Base-by-base conservation (phyloP, 306 rosid species). In the Trifolium fragiferum region DNA sequence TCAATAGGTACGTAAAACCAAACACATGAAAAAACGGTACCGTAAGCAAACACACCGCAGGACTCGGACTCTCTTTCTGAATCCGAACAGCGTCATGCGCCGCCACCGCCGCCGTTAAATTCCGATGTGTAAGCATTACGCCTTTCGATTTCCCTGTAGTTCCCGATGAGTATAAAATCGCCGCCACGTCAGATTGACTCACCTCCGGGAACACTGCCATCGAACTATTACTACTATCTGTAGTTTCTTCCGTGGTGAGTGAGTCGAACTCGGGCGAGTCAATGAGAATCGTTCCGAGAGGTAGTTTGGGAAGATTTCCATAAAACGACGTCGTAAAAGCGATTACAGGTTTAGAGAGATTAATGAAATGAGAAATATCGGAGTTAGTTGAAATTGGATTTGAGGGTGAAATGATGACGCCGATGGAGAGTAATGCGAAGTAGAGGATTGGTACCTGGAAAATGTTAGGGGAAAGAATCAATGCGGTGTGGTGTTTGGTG, bases 111-210 rank as follows among this genome's bases (percentile, higher is more conserved):
- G 87, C 82, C 0, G 60, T 82, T 44, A 88, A 46, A 64, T 86
- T 88, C 63, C 86, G 82, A 43, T 88, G 90, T 13, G 90, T 88
- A 1, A 78, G 23, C 82, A 80, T 73, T 27, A 84, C 92, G 0
- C 92, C 92, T 58, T 88, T 88, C 10, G 83, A 73, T 33, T 44
- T 86, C 32, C 92, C 92, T 0, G 92, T 88, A 14, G 88, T 88
- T 41, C 92, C 88, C 0, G 88, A 88, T 8, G 92, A 88, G 84
- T 84, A 88, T 20, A 86, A 33, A 55, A 88, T 68, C 35, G 73
- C 80, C 1, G 92, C 90, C 75, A 80, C 44, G 40, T 88, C 90
- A 1, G 84, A 86, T 16, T 88, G 90, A 11, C 41, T 81, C 74
- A 88, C 85, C 30, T 70, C 78, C 7, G 63, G 6, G 10, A 6